phyloP scores from a whole-genome alignment of 176 grass and related monocot species.

The Zea luxurians region DNA sequence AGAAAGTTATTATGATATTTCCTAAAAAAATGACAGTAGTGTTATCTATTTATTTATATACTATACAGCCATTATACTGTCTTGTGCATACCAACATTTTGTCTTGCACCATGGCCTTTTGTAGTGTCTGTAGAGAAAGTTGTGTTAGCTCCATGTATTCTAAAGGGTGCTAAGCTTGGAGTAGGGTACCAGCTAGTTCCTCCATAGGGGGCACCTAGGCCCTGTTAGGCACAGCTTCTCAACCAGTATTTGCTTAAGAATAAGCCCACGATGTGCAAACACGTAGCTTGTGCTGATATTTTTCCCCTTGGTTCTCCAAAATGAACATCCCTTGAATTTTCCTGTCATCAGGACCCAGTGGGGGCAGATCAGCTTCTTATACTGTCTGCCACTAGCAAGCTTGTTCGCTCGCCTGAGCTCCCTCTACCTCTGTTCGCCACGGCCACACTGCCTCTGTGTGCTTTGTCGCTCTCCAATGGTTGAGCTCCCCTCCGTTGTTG shows the following conservation, averaged over 20 bases:
- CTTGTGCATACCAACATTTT: not conserved
- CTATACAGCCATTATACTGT: not conserved
- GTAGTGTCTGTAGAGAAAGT: conserved; percentile 16
- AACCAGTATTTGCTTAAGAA: not conserved
- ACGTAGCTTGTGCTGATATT: not conserved
- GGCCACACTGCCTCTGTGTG: not conserved
- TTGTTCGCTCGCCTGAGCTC: not conserved
- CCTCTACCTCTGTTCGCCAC: not conserved
- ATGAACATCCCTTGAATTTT: not conserved
- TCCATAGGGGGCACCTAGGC: not conserved
- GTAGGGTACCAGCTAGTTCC: not conserved
- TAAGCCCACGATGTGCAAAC: not conserved
- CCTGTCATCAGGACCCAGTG: not conserved
- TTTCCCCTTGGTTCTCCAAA: too few species aligned
- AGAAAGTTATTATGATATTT: conserved; percentile 5
- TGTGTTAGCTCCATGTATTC: not conserved
- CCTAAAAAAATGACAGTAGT: not conserved
- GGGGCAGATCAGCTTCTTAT: not conserved
- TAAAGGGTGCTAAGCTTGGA: not conserved
- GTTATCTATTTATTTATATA: not conserved
- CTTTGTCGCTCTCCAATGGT: not conserved
- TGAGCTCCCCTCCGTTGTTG: not conserved
- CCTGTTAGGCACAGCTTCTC: not conserved
- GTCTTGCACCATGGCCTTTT: not conserved
- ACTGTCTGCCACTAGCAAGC: not conserved